Evolutionary conservation across 83 land plant species (phyloP).

Genomic region (Thuja plicata): DNA sequence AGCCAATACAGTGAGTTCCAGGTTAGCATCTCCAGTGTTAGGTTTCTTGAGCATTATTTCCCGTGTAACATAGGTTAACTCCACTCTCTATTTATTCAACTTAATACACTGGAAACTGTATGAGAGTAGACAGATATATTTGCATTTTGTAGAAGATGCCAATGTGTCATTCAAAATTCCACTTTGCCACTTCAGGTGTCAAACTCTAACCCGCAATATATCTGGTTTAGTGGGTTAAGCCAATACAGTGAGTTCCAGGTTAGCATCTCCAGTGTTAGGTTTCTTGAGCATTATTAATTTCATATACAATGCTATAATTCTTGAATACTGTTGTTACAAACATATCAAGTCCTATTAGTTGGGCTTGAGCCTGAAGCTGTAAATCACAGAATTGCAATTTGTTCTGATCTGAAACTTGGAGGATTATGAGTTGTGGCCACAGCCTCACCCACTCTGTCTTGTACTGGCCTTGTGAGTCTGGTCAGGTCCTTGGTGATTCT

Average conservation of each 20-base stretch:
- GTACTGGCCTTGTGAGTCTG: no score
- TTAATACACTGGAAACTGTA: neutral
- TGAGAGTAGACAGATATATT: neutral
- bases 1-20: neutral
- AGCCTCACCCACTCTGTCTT: no score
- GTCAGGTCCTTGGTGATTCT: no score
- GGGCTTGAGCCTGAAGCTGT: neutral
- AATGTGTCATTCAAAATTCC: neutral
- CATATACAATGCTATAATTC: neutral
- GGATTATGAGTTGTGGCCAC: no score
- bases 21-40: neutral
- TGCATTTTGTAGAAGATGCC: neutral
- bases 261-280: constrained; percentile 1
- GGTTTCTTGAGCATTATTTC: neutral
- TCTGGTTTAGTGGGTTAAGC: neutral
- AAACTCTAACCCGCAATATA: neutral
- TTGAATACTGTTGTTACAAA: neutral
- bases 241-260: neutral
- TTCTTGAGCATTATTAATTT: neutral
- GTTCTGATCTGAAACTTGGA: no score
- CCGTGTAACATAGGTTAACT: no score
- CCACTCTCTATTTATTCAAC: no score
- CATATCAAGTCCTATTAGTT: neutral
- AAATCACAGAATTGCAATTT: neutral
- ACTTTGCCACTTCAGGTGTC: neutral